Conservation (phyloP, 148 eudicot genomes). For the Fallopia convolvulus region DNA sequence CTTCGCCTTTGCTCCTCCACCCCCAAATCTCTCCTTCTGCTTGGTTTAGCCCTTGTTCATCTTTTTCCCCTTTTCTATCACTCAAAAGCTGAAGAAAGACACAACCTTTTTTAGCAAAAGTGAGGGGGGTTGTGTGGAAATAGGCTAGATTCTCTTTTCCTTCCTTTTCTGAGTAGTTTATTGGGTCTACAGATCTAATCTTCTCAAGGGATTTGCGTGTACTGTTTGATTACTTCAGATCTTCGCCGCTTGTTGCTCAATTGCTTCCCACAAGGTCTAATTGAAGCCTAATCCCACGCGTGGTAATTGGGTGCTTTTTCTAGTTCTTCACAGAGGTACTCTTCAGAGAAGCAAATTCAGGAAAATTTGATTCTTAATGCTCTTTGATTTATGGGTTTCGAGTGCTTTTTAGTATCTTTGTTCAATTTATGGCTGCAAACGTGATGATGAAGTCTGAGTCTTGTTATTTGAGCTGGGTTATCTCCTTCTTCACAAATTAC, state of each 20-base stretch:
- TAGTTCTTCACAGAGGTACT: not conserved
- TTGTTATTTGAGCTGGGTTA: not conserved
- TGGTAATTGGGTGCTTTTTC: not conserved
- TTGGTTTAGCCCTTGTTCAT: not conserved
- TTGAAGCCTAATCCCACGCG: not conserved
- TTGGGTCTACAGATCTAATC: constrained; percentile 9
- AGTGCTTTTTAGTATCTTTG: not conserved
- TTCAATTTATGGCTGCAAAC: not conserved
- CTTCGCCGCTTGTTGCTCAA: constrained; percentile 7
- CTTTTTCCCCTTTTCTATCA: not conserved
- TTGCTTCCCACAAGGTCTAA: not conserved
- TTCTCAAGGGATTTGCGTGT: not conserved
- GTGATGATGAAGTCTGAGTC: not conserved
- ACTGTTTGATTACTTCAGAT: constrained; percentile 9
- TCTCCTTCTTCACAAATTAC: not conserved
- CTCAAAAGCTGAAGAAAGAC: constrained; percentile 3
- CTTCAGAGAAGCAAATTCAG: not conserved
- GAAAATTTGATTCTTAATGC: not conserved
- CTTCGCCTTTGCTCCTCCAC: not conserved
- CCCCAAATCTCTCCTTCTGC: not conserved
- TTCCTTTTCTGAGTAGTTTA: not conserved
- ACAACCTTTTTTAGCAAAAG: constrained; percentile 3
- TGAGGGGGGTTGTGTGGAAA: not conserved
- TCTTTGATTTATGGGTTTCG: not conserved
- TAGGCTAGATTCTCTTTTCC: not conserved